These are phyloP conservation scores for Umbelopsis vinacea DNA, from an alignment of 192 early-diverging fungal genomes.

Conservation along the genomic window DNA sequence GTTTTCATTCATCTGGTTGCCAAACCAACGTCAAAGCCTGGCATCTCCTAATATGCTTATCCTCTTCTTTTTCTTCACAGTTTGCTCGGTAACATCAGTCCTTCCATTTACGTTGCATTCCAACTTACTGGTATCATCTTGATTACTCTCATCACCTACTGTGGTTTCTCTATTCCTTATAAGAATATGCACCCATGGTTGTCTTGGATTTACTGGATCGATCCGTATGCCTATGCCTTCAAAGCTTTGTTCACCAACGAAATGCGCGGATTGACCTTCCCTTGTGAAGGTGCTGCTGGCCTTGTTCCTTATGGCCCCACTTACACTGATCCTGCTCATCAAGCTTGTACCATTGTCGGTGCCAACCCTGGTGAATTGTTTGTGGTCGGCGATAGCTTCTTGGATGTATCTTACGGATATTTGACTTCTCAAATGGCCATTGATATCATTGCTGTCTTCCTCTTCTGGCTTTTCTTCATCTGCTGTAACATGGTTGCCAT, in stretches of 20 bases:
- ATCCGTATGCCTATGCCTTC: slow-evolving; percentile 63
- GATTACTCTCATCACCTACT: slow-evolving; percentile 56
- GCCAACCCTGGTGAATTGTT: slow-evolving; percentile 52
- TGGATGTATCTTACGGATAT: slow-evolving; percentile 58
- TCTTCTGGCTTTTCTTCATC: slow-evolving; percentile 51
- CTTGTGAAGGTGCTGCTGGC: slow-evolving; percentile 38
- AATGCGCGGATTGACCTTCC: slow-evolving; percentile 55
- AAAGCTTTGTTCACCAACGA: slow-evolving; percentile 66
- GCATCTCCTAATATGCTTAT: no score
- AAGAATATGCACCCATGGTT: slow-evolving; percentile 67
- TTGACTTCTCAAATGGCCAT: slow-evolving; percentile 56
- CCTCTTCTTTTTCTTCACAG: no score
- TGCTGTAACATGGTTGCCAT: slow-evolving; percentile 48
- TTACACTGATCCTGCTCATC: slow-evolving; percentile 47
- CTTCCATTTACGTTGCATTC: slow-evolving; percentile 56
- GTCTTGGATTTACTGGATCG: slow-evolving; percentile 67
- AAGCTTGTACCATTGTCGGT: slow-evolving; percentile 69
- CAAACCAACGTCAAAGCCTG: no score
- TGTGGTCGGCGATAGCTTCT: slow-evolving; percentile 67
- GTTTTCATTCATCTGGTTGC: slow-evolving; percentile 49
- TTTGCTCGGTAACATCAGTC: slow-evolving; percentile 55
- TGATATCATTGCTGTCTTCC: slow-evolving; percentile 62
- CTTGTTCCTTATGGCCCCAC: slow-evolving; percentile 40
- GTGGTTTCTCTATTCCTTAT: slow-evolving; percentile 67
- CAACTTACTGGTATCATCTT: slow-evolving; percentile 57